A percentile compares a stretch with the other conserved stretches of the same genome.
These are phyloP conservation scores for Vinca minor DNA, from an alignment of 257 asterid species.

Conservation along the genomic window DNA sequence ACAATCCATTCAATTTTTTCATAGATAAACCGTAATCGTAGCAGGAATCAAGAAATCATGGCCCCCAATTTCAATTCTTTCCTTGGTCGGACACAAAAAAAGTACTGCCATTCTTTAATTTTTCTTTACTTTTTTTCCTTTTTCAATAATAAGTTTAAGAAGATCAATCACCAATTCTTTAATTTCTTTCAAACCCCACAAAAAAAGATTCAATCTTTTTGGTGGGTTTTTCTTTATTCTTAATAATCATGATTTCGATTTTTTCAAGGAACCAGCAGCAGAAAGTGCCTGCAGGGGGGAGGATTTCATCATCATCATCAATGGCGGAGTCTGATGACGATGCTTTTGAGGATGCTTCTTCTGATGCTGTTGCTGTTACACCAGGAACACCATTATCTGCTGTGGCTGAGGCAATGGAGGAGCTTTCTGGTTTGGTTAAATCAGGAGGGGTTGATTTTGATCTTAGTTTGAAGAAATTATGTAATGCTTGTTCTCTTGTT, in stretches of 20 bases:
- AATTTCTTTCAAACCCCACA: not conserved
- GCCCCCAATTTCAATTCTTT: conserved; percentile 44
- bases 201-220: not conserved
- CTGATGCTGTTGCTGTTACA: too few relatives aligned
- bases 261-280: conserved; percentile 29
- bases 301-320: too few relatives aligned
- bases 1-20: not conserved
- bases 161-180: not conserved
- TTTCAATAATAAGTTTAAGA: too few relatives aligned
- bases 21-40: conserved; percentile 30
- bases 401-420: conserved; percentile 83
- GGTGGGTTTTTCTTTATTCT: not conserved
- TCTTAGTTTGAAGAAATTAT: conserved; percentile 68
- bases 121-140: too few relatives aligned
- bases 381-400: conserved; percentile 58
- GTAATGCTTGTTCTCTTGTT: conserved; percentile 83
- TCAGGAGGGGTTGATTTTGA: conserved; percentile 36
- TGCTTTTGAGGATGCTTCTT: conserved; percentile 42
- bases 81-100: conserved; percentile 28
- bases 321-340: conserved; percentile 47
- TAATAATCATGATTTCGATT: conserved; percentile 17
- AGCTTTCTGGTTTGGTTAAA: conserved; percentile 47
- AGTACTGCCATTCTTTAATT: conserved; percentile 10
- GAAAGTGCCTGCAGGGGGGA: too few relatives aligned
- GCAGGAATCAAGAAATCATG: conserved; percentile 33